Evolutionary conservation across 495 filamentous ascomycete genomes (phyloP).

Genomic region (Annulohypoxylon bovei): DNA sequence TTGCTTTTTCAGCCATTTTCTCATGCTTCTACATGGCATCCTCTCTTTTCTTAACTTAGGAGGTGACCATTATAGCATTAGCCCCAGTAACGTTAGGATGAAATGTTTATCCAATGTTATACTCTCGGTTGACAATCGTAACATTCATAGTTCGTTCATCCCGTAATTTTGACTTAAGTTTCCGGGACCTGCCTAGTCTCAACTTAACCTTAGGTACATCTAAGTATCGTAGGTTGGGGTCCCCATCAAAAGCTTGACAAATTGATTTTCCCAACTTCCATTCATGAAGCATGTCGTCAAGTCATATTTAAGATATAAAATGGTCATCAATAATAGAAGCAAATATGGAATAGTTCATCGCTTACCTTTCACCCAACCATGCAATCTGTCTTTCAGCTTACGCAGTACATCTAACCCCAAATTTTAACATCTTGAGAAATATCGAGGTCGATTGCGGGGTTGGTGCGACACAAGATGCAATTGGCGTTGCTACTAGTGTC

Average conservation of each 20-base stretch:
- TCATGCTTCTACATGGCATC: background rate
- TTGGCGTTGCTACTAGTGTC: conserved; percentile 18
- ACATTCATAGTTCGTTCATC: conserved; percentile 11
- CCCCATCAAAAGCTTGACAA: conserved; percentile 34
- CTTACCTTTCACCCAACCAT: conserved; percentile 24
- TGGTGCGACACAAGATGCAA: conserved; percentile 27
- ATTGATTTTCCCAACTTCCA: conserved; percentile 25
- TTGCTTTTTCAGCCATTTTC: background rate
- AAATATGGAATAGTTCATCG: conserved; percentile 16
- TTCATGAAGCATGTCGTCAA: conserved; percentile 14
- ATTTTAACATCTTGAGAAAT: conserved; percentile 9
- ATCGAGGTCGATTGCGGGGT: conserved; percentile 40
- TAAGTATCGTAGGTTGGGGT: background rate
- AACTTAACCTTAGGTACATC: background rate
- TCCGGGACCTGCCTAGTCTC: conserved; percentile 8
- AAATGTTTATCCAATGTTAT: conserved; percentile 5
- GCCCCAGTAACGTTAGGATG: background rate
- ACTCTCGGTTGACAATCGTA: conserved; percentile 13
- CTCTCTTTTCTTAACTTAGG: background rate
- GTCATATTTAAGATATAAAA: conserved; percentile 30
- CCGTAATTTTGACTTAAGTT: conserved; percentile 3
- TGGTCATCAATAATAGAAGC: conserved; percentile 6
- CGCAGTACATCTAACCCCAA: conserved; percentile 28
- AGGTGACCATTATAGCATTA: background rate
- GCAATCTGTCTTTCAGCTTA: conserved; percentile 30